Base-by-base conservation (phyloP, 2,329 filamentous ascomycete species). In the Bertia moriformis region DNA sequence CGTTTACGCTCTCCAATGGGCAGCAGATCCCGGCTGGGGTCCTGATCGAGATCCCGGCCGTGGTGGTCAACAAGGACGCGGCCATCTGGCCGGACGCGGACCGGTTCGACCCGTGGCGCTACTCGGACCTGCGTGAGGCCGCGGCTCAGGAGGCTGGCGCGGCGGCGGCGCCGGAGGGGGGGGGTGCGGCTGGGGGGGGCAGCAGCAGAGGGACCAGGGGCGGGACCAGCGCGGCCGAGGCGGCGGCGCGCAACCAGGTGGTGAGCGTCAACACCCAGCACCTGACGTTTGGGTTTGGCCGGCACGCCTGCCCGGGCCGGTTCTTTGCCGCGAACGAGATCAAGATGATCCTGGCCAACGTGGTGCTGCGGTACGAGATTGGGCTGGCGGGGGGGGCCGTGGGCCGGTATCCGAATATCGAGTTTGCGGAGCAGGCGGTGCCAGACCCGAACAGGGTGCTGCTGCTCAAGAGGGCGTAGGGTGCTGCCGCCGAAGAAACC, bases 1-100 rank as follows among this genome's bases (percentile, higher is more conserved):
- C 63, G 3, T 60, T 74, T 46, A 62, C 61, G 2, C 63, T 73
- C 2, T 71, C 68, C 35, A 69, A 69, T 48, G 71, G 71, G 14
- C 65, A 71, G 37, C 58, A 61, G 41, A 49, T 61, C 4, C 58
- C 58, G 0, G 43, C 51, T 1, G 59, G 59, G 24, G 48, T 49
- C 18, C 39, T 46, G 5, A 44, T 61, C 33, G 56, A 58, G 44
- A 45, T 48, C 4, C 39, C 36, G 41, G 7, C n/a, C 22, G n/a
- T 27, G 7, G 22, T 7, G 7, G 22, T 27, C n/a, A 27, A n/a
- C n/a, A 7, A 7, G n/a, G 22, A 27, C n/a, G 22, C 7, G 7
- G 22, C 7, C 22, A 27, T 27, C 22, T 27, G 22, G 22, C 7
- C 22, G 7, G 22, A 27, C 22, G 22, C 22, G 7, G n/a, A 1